These are phyloP conservation scores for Astragalus membranaceus DNA, from an alignment of 306 rosid genomes.

Conservation along the genomic window DNA sequence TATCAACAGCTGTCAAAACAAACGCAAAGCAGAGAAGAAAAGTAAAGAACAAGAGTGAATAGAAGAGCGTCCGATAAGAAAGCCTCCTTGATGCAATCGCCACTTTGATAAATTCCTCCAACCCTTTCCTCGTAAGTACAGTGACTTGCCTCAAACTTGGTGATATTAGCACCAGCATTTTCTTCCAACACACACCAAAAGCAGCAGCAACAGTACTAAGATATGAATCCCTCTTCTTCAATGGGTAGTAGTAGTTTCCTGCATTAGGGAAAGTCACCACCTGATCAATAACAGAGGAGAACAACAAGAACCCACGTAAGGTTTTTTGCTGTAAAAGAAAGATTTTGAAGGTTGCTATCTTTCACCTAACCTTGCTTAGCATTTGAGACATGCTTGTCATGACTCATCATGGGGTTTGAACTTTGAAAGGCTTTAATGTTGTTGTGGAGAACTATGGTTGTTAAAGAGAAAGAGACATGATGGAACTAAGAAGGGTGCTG, in stretches of 20 bases:
- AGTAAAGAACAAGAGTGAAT: constrained; percentile 77
- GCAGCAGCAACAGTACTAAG: neutral
- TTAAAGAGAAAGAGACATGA: too few species aligned
- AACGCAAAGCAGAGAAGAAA: constrained; percentile 84
- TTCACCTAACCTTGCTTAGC: constrained; percentile 94
- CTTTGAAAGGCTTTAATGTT: constrained; percentile 27
- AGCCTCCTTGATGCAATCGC: constrained; percentile 59
- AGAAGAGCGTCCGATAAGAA: constrained; percentile 76
- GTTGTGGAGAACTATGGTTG: too few species aligned
- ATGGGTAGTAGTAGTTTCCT: neutral
- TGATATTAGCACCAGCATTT: constrained; percentile 88
- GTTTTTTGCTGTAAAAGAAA: constrained; percentile 38
- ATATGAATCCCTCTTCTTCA: constrained; percentile 9
- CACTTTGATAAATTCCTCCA: constrained; percentile 78
- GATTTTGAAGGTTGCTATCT: constrained; percentile 55
- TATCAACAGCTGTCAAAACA: constrained; percentile 75
- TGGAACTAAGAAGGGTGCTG: constrained; percentile 43
- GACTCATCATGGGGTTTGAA: too few species aligned
- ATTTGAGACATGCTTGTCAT: constrained; percentile 24
- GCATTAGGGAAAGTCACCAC: constrained; percentile 34
- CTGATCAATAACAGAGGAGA: too few species aligned
- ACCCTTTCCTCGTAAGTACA: constrained; percentile 76
- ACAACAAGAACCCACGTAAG: constrained; percentile 31
- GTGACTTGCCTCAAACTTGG: constrained; percentile 90
- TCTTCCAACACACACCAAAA: neutral